Evolutionary conservation across 306 rosid species (phyloP).

Genomic region (Malus orientalis): DNA sequence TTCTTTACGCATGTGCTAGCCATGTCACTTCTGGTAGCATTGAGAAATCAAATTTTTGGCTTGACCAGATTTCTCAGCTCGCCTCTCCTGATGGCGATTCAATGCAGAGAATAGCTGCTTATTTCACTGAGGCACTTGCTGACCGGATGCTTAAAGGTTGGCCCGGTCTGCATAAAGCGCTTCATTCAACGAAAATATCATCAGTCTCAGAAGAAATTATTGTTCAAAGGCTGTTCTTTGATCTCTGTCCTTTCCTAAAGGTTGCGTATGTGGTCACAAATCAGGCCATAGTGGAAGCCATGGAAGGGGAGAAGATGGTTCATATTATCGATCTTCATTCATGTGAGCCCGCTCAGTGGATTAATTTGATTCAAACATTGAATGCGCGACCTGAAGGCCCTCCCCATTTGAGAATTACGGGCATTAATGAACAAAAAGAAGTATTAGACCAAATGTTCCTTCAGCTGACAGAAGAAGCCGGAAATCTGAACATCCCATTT

Average conservation of each 20-base stretch:
- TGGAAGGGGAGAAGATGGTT: conserved; percentile 66
- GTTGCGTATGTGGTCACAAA: conserved; percentile 63
- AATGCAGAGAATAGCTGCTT: conserved; percentile 63
- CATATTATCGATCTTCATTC: conserved; percentile 80
- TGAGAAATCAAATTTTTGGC: conserved; percentile 58
- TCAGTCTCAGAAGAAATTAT: conserved; percentile 43
- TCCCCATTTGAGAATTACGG: conserved; percentile 72
- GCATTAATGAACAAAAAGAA: conserved; percentile 63
- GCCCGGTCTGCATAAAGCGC: conserved; percentile 65
- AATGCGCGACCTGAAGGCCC: conserved; percentile 62
- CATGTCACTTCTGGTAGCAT: conserved; percentile 67
- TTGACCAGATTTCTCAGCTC: conserved; percentile 59
- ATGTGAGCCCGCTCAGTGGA: conserved; percentile 75
- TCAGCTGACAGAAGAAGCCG: conserved; percentile 60
- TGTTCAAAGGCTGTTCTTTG: conserved; percentile 57
- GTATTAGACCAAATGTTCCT: conserved; percentile 62
- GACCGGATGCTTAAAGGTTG: conserved; percentile 49
- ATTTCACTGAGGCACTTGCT: conserved; percentile 73
- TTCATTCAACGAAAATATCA: conserved; percentile 47
- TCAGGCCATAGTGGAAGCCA: conserved; percentile 73
- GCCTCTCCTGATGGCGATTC: conserved; percentile 67
- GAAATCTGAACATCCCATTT: conserved; percentile 56
- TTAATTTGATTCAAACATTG: conserved; percentile 48
- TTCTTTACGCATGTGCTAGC: conserved; percentile 56
- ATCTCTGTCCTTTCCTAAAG: conserved; percentile 68